Evolutionary conservation across 305 asterid species (phyloP).

Genomic region (Coffea humblotiana): DNA sequence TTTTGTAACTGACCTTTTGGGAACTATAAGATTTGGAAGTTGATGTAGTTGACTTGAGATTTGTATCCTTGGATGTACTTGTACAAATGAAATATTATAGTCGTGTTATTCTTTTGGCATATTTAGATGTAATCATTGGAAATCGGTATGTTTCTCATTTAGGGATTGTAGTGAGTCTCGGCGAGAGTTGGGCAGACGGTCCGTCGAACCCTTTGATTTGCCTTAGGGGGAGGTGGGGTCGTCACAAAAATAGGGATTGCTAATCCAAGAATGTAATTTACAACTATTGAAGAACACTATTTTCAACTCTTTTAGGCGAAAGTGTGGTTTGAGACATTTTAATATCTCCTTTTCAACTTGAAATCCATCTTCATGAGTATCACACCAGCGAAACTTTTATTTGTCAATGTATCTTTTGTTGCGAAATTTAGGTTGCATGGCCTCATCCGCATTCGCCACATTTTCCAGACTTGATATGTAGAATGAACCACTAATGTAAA

Average conservation of each 20-base stretch:
- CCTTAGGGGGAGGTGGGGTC: too few species aligned
- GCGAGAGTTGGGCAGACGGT: too few species aligned
- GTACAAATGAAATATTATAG: too few species aligned
- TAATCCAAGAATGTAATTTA: constrained; percentile 33
- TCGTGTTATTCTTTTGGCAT: too few species aligned
- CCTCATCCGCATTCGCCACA: constrained; percentile 33
- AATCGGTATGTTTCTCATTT: too few species aligned
- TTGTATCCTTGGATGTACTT: too few species aligned
- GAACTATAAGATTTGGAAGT: too few species aligned
- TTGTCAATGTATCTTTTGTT: constrained; percentile 24
- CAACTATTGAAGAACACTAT: constrained; percentile 25
- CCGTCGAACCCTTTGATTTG: too few species aligned
- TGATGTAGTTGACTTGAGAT: too few species aligned
- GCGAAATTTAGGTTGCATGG: constrained; percentile 30
- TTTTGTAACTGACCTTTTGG: too few species aligned
- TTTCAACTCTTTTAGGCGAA: constrained; percentile 29
- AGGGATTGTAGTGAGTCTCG: too few species aligned
- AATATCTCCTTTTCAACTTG: constrained; percentile 24
- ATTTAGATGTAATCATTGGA: too few species aligned
- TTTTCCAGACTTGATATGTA: constrained; percentile 37
- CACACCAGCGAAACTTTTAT: constrained; percentile 33
- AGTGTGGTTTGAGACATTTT: constrained; percentile 40
- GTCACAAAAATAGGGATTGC: constrained; percentile 19
- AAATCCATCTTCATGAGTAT: neutral
- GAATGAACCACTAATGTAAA: constrained; percentile 40